Percentiles rank a stretch among this genome's conserved stretches.
Conservation (phyloP, 1,139 yeast genomes). For the Yamadazyma atlantica region DNA sequence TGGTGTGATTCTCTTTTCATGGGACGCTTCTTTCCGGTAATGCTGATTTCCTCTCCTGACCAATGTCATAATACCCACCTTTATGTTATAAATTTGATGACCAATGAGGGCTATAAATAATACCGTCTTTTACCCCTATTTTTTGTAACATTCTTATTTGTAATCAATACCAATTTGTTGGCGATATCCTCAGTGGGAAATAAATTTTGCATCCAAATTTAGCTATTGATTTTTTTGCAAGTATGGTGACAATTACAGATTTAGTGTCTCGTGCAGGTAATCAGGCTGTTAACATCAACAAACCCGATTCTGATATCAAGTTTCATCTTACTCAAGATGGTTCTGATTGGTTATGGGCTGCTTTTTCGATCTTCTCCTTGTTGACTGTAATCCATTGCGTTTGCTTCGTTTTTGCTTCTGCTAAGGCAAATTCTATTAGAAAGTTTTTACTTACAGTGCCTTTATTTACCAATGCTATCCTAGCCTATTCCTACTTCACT, state of each 20-base stretch:
- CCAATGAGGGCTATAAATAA: conserved; percentile 1
- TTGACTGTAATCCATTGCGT: conserved; percentile 42
- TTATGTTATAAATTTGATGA: too few species aligned
- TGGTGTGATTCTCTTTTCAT: too few species aligned
- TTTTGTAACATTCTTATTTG: not conserved
- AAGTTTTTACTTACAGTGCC: conserved; percentile 48
- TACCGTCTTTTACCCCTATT: conserved; percentile 1
- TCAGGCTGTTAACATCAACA: conserved; percentile 51
- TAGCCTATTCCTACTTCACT: conserved; percentile 58
- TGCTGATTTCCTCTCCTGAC: too few species aligned
- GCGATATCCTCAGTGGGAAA: not conserved
- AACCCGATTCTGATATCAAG: conserved; percentile 39
- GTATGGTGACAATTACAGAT: conserved; percentile 16
- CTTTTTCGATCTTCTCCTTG: conserved; percentile 48
- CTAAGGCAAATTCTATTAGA: conserved; percentile 30
- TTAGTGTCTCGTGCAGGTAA: conserved; percentile 27
- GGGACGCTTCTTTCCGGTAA: too few species aligned
- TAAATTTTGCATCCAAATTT: conserved; percentile 3
- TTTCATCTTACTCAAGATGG: conserved; percentile 59
- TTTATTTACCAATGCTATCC: conserved; percentile 43
- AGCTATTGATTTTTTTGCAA: not conserved
- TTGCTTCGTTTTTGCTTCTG: conserved; percentile 38
- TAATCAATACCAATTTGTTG: not conserved
- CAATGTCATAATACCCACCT: too few species aligned
- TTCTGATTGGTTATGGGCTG: conserved; percentile 74